Evolutionary conservation across 169 alveolate genomes (phyloP).

Genomic region (Gregarina niphandrodes): DNA sequence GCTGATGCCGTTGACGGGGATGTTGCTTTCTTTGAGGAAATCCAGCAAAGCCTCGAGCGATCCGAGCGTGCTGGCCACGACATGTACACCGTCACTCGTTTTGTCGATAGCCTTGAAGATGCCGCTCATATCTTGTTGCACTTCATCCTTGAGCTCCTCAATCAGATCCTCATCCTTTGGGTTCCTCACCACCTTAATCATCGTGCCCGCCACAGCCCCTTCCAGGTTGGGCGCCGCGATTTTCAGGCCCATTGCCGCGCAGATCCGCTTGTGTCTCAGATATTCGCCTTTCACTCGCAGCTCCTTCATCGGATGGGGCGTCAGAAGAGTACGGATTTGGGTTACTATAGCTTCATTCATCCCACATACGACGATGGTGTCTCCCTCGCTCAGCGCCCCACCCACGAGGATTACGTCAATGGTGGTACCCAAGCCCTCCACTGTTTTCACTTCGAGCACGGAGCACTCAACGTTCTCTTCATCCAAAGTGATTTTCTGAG

Average conservation of each 20-base stretch:
- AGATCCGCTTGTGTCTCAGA: constrained; percentile 58
- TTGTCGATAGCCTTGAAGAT: constrained; percentile 67
- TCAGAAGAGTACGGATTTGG: constrained; percentile 74
- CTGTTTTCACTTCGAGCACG: constrained; percentile 78
- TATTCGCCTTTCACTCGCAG: constrained; percentile 93
- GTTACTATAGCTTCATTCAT: constrained; percentile 86
- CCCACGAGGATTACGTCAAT: constrained; percentile 91
- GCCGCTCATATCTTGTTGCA: constrained; percentile 64
- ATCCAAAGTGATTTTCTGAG: constrained; percentile 70
- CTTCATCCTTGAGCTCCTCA: constrained; percentile 52
- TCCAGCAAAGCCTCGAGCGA: constrained; percentile 89
- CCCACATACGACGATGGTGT: constrained; percentile 80
- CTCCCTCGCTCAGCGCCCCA: constrained; percentile 78
- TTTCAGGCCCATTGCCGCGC: constrained; percentile 74
- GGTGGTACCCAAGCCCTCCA: constrained; percentile 91
- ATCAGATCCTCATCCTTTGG: constrained; percentile 36
- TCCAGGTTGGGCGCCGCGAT: constrained; percentile 82
- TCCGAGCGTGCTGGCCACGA: constrained; percentile 94
- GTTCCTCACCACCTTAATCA: constrained; percentile 56
- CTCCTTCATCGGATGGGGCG: constrained; percentile 97
- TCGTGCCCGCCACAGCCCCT: constrained; percentile 88
- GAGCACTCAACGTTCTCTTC: constrained; percentile 81
- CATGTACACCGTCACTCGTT: constrained; percentile 83
- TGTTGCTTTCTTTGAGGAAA: constrained; percentile 64
- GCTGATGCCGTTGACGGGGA: constrained; percentile 84